These are phyloP conservation scores for Spergularia azorica DNA, from an alignment of 179 eudicot species.

Conservation along the genomic window DNA sequence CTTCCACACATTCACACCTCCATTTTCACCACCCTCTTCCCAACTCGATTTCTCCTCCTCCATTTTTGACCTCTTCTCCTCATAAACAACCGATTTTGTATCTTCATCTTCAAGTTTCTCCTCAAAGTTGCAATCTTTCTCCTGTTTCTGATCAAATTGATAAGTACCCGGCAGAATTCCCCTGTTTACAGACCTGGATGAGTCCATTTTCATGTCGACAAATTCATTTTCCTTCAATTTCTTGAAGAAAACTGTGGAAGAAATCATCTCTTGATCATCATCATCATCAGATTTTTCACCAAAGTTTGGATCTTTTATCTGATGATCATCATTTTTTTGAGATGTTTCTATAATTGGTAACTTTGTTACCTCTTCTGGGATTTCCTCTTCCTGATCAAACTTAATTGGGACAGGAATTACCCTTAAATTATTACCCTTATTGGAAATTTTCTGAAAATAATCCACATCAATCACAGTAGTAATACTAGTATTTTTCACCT, in stretches of 20 bases:
- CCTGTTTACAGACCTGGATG: conserved; percentile 34
- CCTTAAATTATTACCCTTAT: conserved; percentile 15
- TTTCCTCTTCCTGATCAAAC: conserved; percentile 19
- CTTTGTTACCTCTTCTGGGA: conserved; percentile 30
- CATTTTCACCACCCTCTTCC: conserved; percentile 13
- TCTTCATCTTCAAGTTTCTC: conserved; percentile 11
- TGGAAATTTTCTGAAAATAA: conserved; percentile 30
- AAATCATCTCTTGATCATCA: conserved; percentile 20
- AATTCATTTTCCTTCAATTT: conserved; percentile 38
- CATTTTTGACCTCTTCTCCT: neutral
- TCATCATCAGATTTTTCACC: neutral
- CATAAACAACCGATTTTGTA: neutral
- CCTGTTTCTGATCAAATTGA: conserved; percentile 23
- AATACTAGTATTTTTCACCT: conserved; percentile 6
- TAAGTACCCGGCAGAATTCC: conserved; percentile 27
- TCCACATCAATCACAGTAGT: conserved; percentile 29
- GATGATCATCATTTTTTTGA: neutral
- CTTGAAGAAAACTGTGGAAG: conserved; percentile 34
- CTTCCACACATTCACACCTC: conserved; percentile 53
- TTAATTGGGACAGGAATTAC: conserved; percentile 25
- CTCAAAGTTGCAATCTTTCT: conserved; percentile 16
- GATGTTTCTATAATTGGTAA: conserved; percentile 23
- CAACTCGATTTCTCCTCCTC: neutral
- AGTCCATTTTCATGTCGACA: conserved; percentile 45
- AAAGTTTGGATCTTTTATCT: neutral